A percentile compares a stretch with the other conserved stretches of the same genome.
Conservation (phyloP, 2,329 filamentous ascomycete species). For the Paraconiothyrium brasiliense region DNA sequence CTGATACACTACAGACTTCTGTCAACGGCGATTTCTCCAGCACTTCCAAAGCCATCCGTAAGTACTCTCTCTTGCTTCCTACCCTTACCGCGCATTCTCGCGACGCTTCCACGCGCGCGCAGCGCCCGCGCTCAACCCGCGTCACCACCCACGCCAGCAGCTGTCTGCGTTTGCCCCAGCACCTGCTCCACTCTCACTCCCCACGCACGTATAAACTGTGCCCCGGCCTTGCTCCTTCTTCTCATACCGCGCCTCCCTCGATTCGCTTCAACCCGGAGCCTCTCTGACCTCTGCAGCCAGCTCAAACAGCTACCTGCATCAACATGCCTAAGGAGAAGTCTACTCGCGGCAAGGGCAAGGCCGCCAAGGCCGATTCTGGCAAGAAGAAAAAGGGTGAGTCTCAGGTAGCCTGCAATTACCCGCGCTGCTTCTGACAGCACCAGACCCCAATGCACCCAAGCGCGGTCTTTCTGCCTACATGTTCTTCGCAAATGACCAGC, state of each 20-base stretch:
- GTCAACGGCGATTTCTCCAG: constrained; percentile 32
- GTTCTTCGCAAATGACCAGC: constrained; percentile 99
- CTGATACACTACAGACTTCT: constrained; percentile 44
- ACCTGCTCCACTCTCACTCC: constrained; percentile 2
- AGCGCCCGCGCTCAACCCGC: constrained; percentile 24
- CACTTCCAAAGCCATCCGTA: constrained; percentile 33
- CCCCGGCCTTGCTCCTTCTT: constrained; percentile 6
- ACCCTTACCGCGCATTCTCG: constrained; percentile 36
- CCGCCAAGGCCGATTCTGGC: constrained; percentile 62
- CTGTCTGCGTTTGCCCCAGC: constrained; percentile 16
- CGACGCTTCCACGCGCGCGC: constrained; percentile 33
- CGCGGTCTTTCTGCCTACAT: constrained; percentile 99
- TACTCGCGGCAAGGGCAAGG: constrained; percentile 69
- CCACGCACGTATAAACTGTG: constrained; percentile 9
- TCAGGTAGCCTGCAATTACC: constrained; percentile 21
- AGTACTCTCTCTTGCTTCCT: constrained; percentile 38
- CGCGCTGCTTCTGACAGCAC: constrained; percentile 11
- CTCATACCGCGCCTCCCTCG: constrained; percentile 9
- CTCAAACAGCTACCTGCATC: constrained; percentile 24
- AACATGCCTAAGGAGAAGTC: constrained; percentile 76
- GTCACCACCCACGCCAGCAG: constrained; percentile 28
- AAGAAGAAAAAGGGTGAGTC: constrained; percentile 77
- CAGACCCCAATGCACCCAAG: constrained; percentile 98
- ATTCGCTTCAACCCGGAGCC: constrained; percentile 12
- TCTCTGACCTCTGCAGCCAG: constrained; percentile 20